These are phyloP conservation scores for Teratosphaeria destructans DNA, from an alignment of 2,329 filamentous ascomycete species.

Conservation along the genomic window DNA sequence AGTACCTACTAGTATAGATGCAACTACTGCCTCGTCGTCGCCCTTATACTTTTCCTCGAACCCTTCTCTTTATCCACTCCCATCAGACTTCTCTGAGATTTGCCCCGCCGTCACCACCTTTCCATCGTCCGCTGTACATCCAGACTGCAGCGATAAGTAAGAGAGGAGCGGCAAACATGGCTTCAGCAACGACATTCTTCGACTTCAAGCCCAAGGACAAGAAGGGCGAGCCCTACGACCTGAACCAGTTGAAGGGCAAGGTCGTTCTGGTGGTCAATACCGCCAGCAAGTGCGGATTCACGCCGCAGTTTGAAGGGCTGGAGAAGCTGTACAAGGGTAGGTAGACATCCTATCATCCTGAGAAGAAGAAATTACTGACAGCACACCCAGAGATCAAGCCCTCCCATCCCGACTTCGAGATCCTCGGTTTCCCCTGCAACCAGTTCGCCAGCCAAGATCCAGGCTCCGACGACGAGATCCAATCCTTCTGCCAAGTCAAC, in stretches of 20 bases:
- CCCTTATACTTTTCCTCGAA: neutral
- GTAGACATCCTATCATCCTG: neutral
- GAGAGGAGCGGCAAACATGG: slow-evolving; percentile 39
- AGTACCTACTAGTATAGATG: neutral
- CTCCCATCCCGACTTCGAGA: slow-evolving; percentile 63
- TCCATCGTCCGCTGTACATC: neutral
- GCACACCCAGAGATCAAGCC: slow-evolving; percentile 44
- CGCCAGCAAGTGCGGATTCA: slow-evolving; percentile 97
- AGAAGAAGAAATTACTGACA: neutral
- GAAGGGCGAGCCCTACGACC: slow-evolving; percentile 59
- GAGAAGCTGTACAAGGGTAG: slow-evolving; percentile 72
- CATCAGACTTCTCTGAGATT: neutral
- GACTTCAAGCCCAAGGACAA: slow-evolving; percentile 63
- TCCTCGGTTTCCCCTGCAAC: slow-evolving; percentile 97
- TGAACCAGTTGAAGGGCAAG: slow-evolving; percentile 72
- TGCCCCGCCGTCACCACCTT: neutral
- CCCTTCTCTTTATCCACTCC: neutral
- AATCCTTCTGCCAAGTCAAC: slow-evolving; percentile 75
- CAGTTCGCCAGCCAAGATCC: slow-evolving; percentile 91
- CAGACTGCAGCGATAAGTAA: neutral
- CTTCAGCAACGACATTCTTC: slow-evolving; percentile 63
- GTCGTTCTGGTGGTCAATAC: slow-evolving; percentile 96
- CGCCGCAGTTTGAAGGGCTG: slow-evolving; percentile 83
- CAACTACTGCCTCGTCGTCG: neutral
- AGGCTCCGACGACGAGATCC: slow-evolving; percentile 54